These are phyloP conservation scores for Dendrobium officinale DNA, from an alignment of 106 monocot genomes.

Conservation along the genomic window DNA sequence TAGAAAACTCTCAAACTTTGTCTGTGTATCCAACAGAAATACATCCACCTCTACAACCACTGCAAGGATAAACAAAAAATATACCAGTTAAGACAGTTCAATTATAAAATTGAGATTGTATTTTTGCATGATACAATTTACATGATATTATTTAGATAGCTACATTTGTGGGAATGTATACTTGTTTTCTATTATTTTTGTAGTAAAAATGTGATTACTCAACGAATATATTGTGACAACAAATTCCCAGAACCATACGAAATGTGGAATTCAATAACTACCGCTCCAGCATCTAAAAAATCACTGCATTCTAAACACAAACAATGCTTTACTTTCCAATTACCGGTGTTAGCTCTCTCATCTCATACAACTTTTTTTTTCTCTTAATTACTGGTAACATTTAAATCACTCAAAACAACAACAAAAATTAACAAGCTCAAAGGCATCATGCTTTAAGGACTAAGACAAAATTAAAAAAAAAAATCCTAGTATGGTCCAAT, in stretches of 20 bases:
- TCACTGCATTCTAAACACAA: not conserved
- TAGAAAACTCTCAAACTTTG: slow-evolving; percentile 61
- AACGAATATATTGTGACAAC: not conserved
- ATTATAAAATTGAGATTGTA: not conserved
- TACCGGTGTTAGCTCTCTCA: too few species aligned
- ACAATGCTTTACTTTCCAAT: not conserved
- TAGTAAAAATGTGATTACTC: not conserved
- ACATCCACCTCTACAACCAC: slow-evolving; percentile 80
- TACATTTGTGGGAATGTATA: not conserved
- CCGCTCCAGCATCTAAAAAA: not conserved
- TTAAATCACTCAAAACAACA: too few species aligned
- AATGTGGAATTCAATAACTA: not conserved
- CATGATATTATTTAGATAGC: not conserved
- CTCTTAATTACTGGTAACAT: too few species aligned
- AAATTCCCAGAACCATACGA: not conserved
- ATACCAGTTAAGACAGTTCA: not conserved
- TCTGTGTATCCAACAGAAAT: slow-evolving; percentile 82
- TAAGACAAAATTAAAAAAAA: too few species aligned
- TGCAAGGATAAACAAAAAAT: slow-evolving; percentile 4
- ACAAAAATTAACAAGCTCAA: too few species aligned
- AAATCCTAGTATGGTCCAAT: too few species aligned
- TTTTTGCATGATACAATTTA: not conserved
- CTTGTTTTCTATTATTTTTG: not conserved
- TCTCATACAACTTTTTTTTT: too few species aligned
- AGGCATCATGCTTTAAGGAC: too few species aligned